phyloP scores from a whole-genome alignment of 78 protist genomes.

The Paulinella micropora region DNA sequence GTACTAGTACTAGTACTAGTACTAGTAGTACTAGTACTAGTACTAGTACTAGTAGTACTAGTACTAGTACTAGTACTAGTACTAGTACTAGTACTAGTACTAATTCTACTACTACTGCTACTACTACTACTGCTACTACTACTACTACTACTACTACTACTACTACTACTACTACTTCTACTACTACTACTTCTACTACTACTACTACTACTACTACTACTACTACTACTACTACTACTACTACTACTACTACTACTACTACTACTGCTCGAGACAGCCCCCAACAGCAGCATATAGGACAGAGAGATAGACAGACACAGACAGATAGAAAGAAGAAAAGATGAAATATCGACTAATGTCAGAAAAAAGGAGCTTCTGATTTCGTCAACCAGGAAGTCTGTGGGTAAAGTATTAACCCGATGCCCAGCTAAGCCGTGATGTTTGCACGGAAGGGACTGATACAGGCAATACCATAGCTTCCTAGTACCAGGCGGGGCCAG shows the following conservation, averaged over 20 bases:
- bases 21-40: background rate
- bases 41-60: background rate
- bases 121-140: background rate
- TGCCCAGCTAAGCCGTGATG: too few relatives aligned
- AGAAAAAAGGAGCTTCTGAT: too few relatives aligned
- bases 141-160: background rate
- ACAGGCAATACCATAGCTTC: too few relatives aligned
- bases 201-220: background rate
- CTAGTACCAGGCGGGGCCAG: too few relatives aligned
- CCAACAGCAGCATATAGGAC: too few relatives aligned
- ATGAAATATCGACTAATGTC: too few relatives aligned
- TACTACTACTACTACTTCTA: background rate
- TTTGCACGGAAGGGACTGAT: too few relatives aligned
- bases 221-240: background rate
- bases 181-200: background rate
- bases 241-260: background rate
- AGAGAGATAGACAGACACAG: too few relatives aligned
- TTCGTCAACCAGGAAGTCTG: too few relatives aligned
- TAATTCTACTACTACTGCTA: background rate
- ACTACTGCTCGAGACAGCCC: background rate
- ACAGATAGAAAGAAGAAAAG: too few relatives aligned
- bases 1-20: background rate
- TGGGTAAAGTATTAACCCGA: too few relatives aligned
- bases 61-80: too few relatives aligned
- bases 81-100: background rate